phyloP scores from a whole-genome alignment of 108 stramenopile species.

The Nitzschia sp. region DNA sequence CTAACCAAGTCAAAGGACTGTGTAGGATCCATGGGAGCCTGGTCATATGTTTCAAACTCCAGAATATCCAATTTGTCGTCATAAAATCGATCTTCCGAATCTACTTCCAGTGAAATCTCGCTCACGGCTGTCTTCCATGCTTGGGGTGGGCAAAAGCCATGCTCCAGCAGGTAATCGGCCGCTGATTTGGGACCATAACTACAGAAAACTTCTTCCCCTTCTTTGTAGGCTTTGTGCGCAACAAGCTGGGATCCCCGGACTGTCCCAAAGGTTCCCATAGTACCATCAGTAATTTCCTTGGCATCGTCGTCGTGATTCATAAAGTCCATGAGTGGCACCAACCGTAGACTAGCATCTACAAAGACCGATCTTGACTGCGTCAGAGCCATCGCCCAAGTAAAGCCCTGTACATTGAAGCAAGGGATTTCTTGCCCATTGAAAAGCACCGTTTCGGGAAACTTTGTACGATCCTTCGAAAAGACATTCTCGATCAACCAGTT shows the following conservation, averaged over 20 bases:
- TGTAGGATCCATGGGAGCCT: slow-evolving; percentile 77
- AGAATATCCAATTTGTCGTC: slow-evolving; percentile 90
- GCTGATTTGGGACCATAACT: slow-evolving; percentile 91
- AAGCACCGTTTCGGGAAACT: slow-evolving; percentile 56
- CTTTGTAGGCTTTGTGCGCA: slow-evolving; percentile 36
- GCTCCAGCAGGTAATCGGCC: slow-evolving; percentile 88
- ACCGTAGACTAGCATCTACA: slow-evolving; percentile 77
- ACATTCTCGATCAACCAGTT: slow-evolving; percentile 67
- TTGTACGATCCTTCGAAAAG: slow-evolving; percentile 53
- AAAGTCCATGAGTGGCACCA: slow-evolving; percentile 83
- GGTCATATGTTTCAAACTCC: slow-evolving; percentile 84
- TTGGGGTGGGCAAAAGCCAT: slow-evolving; percentile 80
- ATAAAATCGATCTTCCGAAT: slow-evolving; percentile 77
- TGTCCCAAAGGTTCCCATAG: slow-evolving; percentile 70
- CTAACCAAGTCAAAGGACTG: slow-evolving; percentile 79
- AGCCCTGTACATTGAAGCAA: slow-evolving; percentile 68
- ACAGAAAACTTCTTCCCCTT: slow-evolving; percentile 72
- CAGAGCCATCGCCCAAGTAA: slow-evolving; percentile 83
- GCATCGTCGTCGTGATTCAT: slow-evolving; percentile 82
- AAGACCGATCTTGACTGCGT: slow-evolving; percentile 81
- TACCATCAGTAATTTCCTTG: slow-evolving; percentile 57
- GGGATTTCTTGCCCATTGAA: slow-evolving; percentile 45
- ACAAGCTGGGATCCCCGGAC: slow-evolving; percentile 64
- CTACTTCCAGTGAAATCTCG: slow-evolving; percentile 77
- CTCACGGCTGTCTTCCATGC: slow-evolving; percentile 55